Conservation (phyloP, 495 filamentous ascomycete genomes). For the Glonium stellatum region DNA sequence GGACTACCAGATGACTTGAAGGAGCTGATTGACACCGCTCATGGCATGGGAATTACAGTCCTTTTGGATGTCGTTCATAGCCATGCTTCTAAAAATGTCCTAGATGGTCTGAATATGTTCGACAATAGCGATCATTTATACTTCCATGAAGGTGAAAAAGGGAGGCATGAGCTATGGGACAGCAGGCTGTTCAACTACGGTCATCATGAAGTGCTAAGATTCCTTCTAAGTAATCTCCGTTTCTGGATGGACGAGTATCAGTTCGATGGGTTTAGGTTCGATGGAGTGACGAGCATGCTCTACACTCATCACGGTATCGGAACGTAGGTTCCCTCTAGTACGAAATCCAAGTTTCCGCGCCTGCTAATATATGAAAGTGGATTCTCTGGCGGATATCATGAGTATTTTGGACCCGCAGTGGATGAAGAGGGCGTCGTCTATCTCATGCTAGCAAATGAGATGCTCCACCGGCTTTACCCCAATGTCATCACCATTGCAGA, state of each 20-base stretch:
- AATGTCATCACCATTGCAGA: conserved; percentile 86
- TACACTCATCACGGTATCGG: conserved; percentile 95
- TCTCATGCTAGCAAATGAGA: conserved; percentile 92
- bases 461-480: conserved; percentile 85
- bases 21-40: conserved; percentile 91
- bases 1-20: conserved; percentile 92
- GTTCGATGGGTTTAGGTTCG: conserved; percentile 96
- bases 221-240: conserved; percentile 87
- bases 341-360: not conserved
- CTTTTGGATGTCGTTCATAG: conserved; percentile 95
- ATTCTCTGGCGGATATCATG: conserved; percentile 96
- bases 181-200: conserved; percentile 96
- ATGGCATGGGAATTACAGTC: conserved; percentile 83
- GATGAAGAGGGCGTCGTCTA: conserved; percentile 95
- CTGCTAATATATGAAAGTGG: conserved; percentile 51
- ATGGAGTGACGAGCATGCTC: conserved; percentile 97
- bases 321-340: conserved; percentile 58
- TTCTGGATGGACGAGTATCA: conserved; percentile 99
- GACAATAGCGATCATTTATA: conserved; percentile 92
- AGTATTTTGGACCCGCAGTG: conserved; percentile 90
- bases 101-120: conserved; percentile 90
- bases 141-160: conserved; percentile 80
- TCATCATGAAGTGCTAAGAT: conserved; percentile 85
- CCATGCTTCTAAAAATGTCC: conserved; percentile 93
- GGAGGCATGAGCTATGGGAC: conserved; percentile 89